Evolutionary conservation across 192 early-diverging fungal species (phyloP).

Genomic region (Gaertneriomyces sp.): DNA sequence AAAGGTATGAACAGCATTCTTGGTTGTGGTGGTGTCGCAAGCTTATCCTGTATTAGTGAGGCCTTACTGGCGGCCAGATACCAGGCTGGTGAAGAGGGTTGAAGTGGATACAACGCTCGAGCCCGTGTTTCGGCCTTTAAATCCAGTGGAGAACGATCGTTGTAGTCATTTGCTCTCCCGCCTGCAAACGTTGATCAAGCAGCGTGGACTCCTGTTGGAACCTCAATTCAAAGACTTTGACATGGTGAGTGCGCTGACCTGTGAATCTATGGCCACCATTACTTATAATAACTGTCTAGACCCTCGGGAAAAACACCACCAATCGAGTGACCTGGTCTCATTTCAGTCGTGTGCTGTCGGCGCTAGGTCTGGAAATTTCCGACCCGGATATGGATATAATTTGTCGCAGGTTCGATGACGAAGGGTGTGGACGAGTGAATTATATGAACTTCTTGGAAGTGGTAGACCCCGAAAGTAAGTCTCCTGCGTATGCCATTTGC

Average conservation of each 20-base stretch:
- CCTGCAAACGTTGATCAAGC: constrained; percentile 32
- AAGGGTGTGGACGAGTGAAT: constrained; percentile 42
- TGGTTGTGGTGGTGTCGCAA: background rate
- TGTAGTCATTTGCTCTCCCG: constrained; percentile 39
- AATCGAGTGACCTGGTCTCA: constrained; percentile 52
- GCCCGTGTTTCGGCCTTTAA: too few species aligned
- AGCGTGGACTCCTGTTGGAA: constrained; percentile 41
- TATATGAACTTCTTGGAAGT: constrained; percentile 51
- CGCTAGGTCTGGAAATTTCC: constrained; percentile 44
- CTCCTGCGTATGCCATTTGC: too few species aligned
- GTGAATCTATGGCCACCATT: background rate
- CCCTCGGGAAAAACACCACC: constrained; percentile 35
- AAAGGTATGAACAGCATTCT: constrained; percentile 29
- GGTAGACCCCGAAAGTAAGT: constrained; percentile 51
- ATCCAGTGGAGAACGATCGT: constrained; percentile 38
- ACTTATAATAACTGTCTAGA: constrained; percentile 10
- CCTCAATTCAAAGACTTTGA: constrained; percentile 58
- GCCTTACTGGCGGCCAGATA: too few species aligned
- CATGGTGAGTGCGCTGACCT: constrained; percentile 19
- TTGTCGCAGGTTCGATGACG: constrained; percentile 51
- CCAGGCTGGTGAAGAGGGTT: too few species aligned
- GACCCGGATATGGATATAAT: constrained; percentile 51
- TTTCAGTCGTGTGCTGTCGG: constrained; percentile 48
- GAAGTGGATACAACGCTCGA: too few species aligned
- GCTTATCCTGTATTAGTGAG: constrained; percentile 1